Percentiles rank a stretch among this genome's conserved stretches.
These are phyloP conservation scores for Parathielavia appendiculata DNA, from an alignment of 495 filamentous ascomycete species.

Conservation along the genomic window DNA sequence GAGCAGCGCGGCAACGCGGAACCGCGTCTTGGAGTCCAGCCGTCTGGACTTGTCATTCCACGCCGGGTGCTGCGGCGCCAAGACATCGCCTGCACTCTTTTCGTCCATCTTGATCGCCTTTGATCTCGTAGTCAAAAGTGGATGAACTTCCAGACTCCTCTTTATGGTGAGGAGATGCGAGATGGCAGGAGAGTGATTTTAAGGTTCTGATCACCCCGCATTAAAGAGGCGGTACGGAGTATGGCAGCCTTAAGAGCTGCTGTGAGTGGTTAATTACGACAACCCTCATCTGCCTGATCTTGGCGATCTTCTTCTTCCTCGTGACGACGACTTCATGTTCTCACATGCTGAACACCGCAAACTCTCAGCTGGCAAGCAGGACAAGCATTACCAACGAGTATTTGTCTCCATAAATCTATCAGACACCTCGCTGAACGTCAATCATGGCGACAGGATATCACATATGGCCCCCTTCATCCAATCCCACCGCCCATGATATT, in stretches of 20 bases:
- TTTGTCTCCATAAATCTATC: no score
- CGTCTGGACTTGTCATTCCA: neutral
- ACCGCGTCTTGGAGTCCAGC: neutral
- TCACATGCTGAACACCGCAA: no score
- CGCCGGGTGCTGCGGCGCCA: neutral
- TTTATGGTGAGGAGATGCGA: neutral
- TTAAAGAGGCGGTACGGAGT: neutral
- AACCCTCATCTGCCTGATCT: neutral
- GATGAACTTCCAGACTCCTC: no score
- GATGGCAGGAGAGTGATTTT: neutral
- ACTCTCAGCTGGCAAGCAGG: no score
- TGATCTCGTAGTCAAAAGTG: neutral
- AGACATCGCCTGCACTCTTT: neutral
- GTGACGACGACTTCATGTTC: no score
- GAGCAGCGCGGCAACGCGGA: neutral
- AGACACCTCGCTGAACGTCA: no score
- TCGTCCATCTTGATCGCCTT: neutral
- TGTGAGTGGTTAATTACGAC: neutral
- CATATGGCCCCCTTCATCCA: neutral
- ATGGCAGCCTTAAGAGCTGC: neutral
- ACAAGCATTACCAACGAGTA: no score
- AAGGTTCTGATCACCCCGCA: neutral
- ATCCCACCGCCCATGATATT: neutral
- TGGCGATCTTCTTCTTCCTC: no score
- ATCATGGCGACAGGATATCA: slow-evolving; percentile 11